A percentile compares a stretch with the other conserved stretches of the same genome.
Conservation (phyloP, 768 basidiomycete species). For the Calocybe indica region DNA sequence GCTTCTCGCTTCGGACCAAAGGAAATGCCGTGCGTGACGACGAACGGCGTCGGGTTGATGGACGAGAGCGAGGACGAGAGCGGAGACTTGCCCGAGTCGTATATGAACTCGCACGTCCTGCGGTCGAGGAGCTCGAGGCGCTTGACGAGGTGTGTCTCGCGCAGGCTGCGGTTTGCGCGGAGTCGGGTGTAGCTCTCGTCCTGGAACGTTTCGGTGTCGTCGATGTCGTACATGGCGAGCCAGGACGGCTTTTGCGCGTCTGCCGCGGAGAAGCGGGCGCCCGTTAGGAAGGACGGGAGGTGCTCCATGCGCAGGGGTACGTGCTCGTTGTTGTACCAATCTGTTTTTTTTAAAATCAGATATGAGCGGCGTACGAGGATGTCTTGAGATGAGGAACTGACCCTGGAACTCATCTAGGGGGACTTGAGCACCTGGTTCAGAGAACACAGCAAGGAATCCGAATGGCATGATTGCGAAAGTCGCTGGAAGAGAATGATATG, state of each 20-base stretch:
- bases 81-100: conserved; percentile 6
- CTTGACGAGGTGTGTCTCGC: conserved; percentile 34
- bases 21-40: conserved; percentile 26
- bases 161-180: conserved; percentile 35
- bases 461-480: conserved; percentile 20
- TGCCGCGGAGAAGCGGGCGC: conserved; percentile 35
- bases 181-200: conserved; percentile 38
- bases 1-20: neutral
- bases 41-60: conserved; percentile 20
- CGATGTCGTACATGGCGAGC: conserved; percentile 47
- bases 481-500: too few relatives aligned
- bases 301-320: conserved; percentile 43
- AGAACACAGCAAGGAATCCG: conserved; percentile 44
- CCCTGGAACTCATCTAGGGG: conserved; percentile 44
- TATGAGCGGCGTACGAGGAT: neutral
- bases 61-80: conserved; percentile 25
- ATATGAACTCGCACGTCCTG: conserved; percentile 28
- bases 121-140: conserved; percentile 40
- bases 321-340: conserved; percentile 55
- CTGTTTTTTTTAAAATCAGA: conserved; percentile 13
- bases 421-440: conserved; percentile 37
- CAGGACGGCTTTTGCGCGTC: conserved; percentile 33
- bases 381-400: conserved; percentile 3
- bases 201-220: conserved; percentile 31
- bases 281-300: conserved; percentile 39